Evolutionary conservation across 192 early-diverging fungal species (phyloP), one percentile per base, ranked within the genome.

Genomic region (Polychytrium aggregatum): DNA sequence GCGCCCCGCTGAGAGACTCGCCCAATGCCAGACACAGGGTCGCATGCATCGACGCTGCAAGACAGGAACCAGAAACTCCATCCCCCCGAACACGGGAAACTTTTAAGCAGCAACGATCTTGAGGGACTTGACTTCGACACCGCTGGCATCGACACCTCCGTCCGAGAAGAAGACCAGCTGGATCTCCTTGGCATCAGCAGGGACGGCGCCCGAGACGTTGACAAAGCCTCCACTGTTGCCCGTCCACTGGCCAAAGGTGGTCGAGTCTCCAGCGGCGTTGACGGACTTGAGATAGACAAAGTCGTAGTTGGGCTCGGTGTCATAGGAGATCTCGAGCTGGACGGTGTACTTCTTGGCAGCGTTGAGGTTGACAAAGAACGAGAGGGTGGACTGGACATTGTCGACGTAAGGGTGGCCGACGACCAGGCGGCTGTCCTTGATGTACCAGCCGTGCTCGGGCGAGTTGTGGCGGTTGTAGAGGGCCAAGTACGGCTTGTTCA

Each of bases 141-240:
- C 57, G 10, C 11, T 3, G 36, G 18, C 36, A n/a, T 22, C 30
- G 33, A 46, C 50, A 52, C 57, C 57, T n/a, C 44, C 36, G 50
- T 59, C 57, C 24, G 57, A 59, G 8, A 20, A 26, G 42, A 59
- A 59, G 21, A 9, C 21, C 33, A 55, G 39, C 11, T 18, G 17
- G 34, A 59, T 37, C 37, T 59, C 57, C 14, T 46, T 30, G 28
- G 22, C 20, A 41, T 50, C 57, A n/a, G 21, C 20, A 2, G 27
- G 27, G 25, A 16, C 30, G 22, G 1, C 22, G 41, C 43, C 2
- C 2, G 11, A n/a, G n/a, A n/a, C n/a, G n/a, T n/a, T n/a, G n/a
- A n/a, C n/a, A n/a, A n/a, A n/a, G n/a, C n/a, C n/a, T n/a, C n/a
- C n/a, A n/a, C n/a, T n/a, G n/a, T n/a, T n/a, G n/a, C n/a, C n/a